phyloP scores from a whole-genome alignment of 2,329 filamentous ascomycete species.

The Cercospora beticola region DNA sequence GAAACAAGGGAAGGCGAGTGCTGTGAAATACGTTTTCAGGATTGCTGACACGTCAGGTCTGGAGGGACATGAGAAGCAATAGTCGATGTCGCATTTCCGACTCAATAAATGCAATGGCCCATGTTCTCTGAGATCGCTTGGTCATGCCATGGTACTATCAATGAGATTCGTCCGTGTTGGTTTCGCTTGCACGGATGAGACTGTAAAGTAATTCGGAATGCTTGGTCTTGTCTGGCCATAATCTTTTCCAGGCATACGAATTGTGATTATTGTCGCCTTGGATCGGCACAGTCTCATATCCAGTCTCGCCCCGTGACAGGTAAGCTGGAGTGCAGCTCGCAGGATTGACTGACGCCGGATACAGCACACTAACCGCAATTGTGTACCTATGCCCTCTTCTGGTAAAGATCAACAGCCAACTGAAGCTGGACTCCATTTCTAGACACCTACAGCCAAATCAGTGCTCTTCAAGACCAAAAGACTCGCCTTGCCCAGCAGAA shows the following conservation, averaged over 20 bases:
- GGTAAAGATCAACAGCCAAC: background rate
- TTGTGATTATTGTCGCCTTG: background rate
- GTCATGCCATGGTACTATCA: background rate
- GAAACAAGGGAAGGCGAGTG: conserved; percentile 61
- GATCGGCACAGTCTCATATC: background rate
- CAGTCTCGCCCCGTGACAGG: background rate
- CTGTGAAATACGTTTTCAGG: conserved; percentile 63
- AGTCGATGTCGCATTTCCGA: background rate
- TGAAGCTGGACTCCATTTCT: background rate
- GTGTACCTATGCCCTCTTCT: background rate
- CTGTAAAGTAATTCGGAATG: background rate
- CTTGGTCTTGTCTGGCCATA: background rate
- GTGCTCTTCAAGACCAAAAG: background rate
- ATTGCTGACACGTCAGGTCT: conserved; percentile 49
- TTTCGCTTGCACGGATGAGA: background rate
- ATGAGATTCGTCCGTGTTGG: background rate
- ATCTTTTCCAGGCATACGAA: background rate
- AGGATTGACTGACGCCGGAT: background rate
- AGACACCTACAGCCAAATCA: background rate
- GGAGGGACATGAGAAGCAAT: conserved; percentile 4
- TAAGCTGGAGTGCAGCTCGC: background rate
- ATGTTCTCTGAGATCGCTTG: background rate
- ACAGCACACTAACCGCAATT: background rate
- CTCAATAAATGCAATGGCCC: background rate
- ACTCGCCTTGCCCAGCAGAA: background rate